These are phyloP conservation scores for Cenococcum geophilum DNA, from an alignment of 495 filamentous ascomycete species.

Conservation along the genomic window DNA sequence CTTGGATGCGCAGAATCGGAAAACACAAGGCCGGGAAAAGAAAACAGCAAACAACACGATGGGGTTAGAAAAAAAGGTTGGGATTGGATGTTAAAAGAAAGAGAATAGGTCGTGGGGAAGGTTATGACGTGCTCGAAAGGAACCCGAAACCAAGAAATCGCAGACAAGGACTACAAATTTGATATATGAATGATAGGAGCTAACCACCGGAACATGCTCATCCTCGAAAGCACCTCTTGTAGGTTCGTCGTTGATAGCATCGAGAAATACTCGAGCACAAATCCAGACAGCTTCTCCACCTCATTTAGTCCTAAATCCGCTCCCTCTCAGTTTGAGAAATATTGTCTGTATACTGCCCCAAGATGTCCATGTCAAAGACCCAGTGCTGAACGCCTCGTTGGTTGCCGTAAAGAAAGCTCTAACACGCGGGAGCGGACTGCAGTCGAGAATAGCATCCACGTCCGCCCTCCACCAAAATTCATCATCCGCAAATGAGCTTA, in stretches of 20 bases:
- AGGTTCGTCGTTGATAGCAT: background rate
- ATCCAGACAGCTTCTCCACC: slow-evolving; percentile 7
- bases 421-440: slow-evolving; percentile 14
- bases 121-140: background rate
- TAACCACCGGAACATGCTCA: background rate
- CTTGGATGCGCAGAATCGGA: slow-evolving; percentile 6
- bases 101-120: slow-evolving; percentile 2
- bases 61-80: background rate
- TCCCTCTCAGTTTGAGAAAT: slow-evolving; percentile 8
- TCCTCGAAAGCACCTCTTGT: background rate
- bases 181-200: slow-evolving; percentile 1
- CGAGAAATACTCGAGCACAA: slow-evolving; percentile 1
- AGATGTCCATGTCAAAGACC: slow-evolving; percentile 27
- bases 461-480: slow-evolving; percentile 16
- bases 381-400: slow-evolving; percentile 31
- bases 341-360: slow-evolving; percentile 24
- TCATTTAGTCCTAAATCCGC: background rate
- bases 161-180: slow-evolving; percentile 1
- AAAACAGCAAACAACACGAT: background rate
- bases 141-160: slow-evolving; percentile 3
- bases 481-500: slow-evolving; percentile 16
- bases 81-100: background rate
- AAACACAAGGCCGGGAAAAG: slow-evolving; percentile 6
- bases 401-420: slow-evolving; percentile 24
- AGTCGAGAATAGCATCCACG: background rate